These are phyloP conservation scores for Phascolomyces articulosus DNA, from an alignment of 371 early-diverging fungal species.

Conservation along the genomic window DNA sequence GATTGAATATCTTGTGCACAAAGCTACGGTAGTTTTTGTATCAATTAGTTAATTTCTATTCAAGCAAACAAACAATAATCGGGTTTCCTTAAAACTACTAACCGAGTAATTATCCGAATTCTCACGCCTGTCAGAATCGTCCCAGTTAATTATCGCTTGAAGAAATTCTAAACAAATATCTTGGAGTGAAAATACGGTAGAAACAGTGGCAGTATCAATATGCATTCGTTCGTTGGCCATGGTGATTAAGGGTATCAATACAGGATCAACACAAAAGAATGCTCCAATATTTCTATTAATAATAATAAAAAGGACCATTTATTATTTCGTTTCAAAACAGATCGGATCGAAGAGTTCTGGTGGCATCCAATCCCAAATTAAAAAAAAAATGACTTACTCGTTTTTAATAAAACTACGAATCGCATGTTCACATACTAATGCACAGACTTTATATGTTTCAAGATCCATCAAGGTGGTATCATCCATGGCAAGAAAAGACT, in stretches of 20 bases:
- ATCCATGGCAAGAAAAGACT: slow-evolving; percentile 27
- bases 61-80: no score
- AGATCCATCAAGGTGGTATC: slow-evolving; percentile 22
- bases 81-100: no score
- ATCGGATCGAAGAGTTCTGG: not conserved
- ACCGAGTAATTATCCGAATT: slow-evolving; percentile 9
- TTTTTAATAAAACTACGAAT: slow-evolving; percentile 20
- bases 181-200: not conserved
- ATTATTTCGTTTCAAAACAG: no score
- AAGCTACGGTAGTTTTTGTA: not conserved
- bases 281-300: not conserved
- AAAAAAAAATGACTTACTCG: slow-evolving; percentile 7
- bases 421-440: slow-evolving; percentile 37
- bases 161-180: slow-evolving; percentile 22
- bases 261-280: slow-evolving; percentile 37
- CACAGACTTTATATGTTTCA: slow-evolving; percentile 32
- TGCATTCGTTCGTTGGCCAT: slow-evolving; percentile 1
- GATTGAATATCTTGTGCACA: slow-evolving; percentile 20
- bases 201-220: not conserved
- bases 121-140: slow-evolving; percentile 3
- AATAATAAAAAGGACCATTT: no score
- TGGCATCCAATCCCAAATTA: no score
- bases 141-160: slow-evolving; percentile 25
- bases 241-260: slow-evolving; percentile 31
- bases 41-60: no score